Evolutionary conservation across 2,329 filamentous ascomycete species (phyloP), one percentile per base, ranked within the genome.

Genomic region (Diaporthe amygdali): DNA sequence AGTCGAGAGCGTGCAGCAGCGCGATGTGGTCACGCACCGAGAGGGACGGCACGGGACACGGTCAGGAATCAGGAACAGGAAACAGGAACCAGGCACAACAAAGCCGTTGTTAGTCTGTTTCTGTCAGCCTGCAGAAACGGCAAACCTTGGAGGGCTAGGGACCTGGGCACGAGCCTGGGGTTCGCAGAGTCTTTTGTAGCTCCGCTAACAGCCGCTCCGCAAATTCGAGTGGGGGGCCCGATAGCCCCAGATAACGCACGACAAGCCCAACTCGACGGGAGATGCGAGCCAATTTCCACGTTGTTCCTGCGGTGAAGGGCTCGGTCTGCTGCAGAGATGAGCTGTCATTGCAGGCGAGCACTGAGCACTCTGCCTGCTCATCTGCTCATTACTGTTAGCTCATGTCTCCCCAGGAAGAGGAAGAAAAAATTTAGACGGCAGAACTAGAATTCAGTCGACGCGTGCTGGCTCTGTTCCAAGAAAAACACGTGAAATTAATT

Each of bases 121-220:
- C 15, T 52, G 44, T n/a, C 59, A 44, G 59, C 59, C 59, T 49
- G 59, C 59, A 64, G 41, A 49, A 64, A 49, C 44, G 59, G 59
- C n/a, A 25, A 49, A 64, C 59, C 59, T 49, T 64, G 59, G 17
- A 49, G 6, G 6, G 44, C 59, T n/a, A 64, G 59, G 59, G 59
- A 64, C 59, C 59, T 10, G 59, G n/a, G 27, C 6, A 32, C 3
- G 14, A 41, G 27, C 25, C 9, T 39, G 17, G 51, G 66, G 66
- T 49, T 34, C 51, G n/a, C 25, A 9, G n/a, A 55, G 20, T 49
- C 66, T 68, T 68, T 68, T 68, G 66, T 68, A 68, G 39, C 52
- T 41, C 69, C 69, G 54, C 69, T 68, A 71, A 71, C 69, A 67
- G 47, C 39, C 22, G 54, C 54, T 68, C 64, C 64, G 66, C 64